These are phyloP conservation scores for Citrus unshiu DNA, from an alignment of 345 rosid species.

Conservation along the genomic window DNA sequence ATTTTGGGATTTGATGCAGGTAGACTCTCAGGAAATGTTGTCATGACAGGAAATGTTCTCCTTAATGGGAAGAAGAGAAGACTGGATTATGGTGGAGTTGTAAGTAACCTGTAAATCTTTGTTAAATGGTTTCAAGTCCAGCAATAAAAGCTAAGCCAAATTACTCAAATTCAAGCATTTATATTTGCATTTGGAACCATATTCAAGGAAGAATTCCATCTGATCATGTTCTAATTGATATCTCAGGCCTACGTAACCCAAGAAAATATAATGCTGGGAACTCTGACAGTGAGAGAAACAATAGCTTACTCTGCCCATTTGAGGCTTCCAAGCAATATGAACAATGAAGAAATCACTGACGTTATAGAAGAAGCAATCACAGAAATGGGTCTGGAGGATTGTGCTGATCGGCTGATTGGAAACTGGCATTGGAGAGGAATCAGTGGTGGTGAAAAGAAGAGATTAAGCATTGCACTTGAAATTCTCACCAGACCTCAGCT, in stretches of 20 bases:
- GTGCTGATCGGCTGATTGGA: slow-evolving; percentile 60
- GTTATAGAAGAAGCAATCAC: slow-evolving; percentile 55
- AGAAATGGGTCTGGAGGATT: slow-evolving; percentile 79
- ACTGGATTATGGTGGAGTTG: slow-evolving; percentile 35
- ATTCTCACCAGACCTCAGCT: slow-evolving; percentile 67
- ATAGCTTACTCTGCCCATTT: slow-evolving; percentile 63
- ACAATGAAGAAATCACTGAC: slow-evolving; percentile 43
- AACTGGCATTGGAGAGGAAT: slow-evolving; percentile 81
- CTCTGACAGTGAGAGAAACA: slow-evolving; percentile 76
- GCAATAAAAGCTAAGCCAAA: not conserved
- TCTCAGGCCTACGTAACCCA: slow-evolving; percentile 81
- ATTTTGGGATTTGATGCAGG: slow-evolving; percentile 27
- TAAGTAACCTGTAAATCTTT: slow-evolving; percentile 22
- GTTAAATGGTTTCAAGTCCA: not conserved
- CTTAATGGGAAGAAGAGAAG: slow-evolving; percentile 51
- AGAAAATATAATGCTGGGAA: slow-evolving; percentile 67
- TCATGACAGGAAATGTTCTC: slow-evolving; percentile 48
- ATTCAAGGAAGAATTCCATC: not conserved
- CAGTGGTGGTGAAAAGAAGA: slow-evolving; percentile 81
- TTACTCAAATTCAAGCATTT: not conserved
- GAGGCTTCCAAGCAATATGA: slow-evolving; percentile 56
- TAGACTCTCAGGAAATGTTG: slow-evolving; percentile 49
- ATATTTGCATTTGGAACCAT: not conserved
- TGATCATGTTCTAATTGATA: not conserved
- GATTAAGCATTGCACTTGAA: slow-evolving; percentile 71